phyloP scores from a whole-genome alignment of 2,329 filamentous ascomycete genomes.

The Aureobasidium mangrovei region DNA sequence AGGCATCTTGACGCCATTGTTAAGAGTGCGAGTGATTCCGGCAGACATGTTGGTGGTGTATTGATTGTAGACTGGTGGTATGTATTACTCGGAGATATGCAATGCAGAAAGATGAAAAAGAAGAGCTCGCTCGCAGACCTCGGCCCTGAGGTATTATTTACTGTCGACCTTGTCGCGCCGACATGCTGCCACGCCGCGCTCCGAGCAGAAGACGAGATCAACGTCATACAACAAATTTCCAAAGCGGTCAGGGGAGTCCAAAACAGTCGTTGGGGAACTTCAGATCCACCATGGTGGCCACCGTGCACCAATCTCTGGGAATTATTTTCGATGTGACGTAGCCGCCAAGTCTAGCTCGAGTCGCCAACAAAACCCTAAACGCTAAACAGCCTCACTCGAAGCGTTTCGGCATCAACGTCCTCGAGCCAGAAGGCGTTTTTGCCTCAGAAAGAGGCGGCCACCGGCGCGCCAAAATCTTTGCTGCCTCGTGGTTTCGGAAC shows the following conservation, averaged over 20 bases:
- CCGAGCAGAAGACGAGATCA: constrained; percentile 6
- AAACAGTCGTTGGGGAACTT: constrained; percentile 11
- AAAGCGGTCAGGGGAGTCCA: constrained; percentile 7
- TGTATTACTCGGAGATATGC: background rate
- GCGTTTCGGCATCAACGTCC: constrained; percentile 10
- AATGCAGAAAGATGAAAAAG: constrained; percentile 9
- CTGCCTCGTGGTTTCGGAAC: constrained; percentile 10
- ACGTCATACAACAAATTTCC: constrained; percentile 13
- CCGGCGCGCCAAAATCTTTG: constrained; percentile 1
- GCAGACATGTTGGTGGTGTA: constrained; percentile 44
- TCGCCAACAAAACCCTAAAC: constrained; percentile 10
- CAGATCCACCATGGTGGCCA: constrained; percentile 11
- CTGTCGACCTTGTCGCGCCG: background rate
- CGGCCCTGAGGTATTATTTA: constrained; percentile 12
- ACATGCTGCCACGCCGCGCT: constrained; percentile 11
- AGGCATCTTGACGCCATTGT: constrained; percentile 53
- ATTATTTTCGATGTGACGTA: constrained; percentile 1
- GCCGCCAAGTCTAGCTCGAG: constrained; percentile 1
- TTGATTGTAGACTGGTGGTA: background rate
- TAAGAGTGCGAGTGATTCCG: constrained; percentile 44
- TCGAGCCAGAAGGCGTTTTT: constrained; percentile 8
- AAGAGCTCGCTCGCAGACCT: background rate
- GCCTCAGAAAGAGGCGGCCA: constrained; percentile 6
- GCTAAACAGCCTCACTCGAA: constrained; percentile 5
- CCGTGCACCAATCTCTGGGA: constrained; percentile 10